These are phyloP conservation scores for Oenanthe javanica DNA, from an alignment of 140 eudicot species.

Conservation along the genomic window DNA sequence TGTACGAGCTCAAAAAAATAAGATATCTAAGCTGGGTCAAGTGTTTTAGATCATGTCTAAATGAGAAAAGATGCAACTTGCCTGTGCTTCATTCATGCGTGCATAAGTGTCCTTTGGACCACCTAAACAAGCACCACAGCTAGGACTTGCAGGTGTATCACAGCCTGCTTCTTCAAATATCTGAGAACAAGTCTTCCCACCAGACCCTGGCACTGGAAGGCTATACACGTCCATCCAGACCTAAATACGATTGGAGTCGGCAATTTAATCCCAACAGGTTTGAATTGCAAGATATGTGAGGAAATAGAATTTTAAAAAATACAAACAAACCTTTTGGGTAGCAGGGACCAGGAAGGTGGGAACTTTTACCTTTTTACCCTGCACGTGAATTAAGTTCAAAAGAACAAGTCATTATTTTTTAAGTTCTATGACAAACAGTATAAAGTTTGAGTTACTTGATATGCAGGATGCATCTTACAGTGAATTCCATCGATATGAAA, in stretches of 20 bases:
- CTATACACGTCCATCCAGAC: constrained; percentile 96
- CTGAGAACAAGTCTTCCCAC: constrained; percentile 97
- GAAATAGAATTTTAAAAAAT: not conserved
- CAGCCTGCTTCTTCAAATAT: constrained; percentile 99
- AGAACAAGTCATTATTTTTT: not conserved
- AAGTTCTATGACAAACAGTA: not conserved
- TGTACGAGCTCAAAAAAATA: too few relatives aligned
- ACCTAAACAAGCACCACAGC: constrained; percentile 97
- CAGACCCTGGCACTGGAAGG: constrained; percentile 95
- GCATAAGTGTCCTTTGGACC: constrained; percentile 98
- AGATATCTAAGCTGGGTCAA: too few relatives aligned
- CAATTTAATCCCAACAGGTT: not conserved
- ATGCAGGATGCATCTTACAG: not conserved
- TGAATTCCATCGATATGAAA: not conserved
- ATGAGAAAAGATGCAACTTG: constrained; percentile 23
- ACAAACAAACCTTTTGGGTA: constrained; percentile 75
- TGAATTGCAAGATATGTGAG: not conserved
- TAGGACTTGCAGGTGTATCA: constrained; percentile 92
- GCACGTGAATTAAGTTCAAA: constrained; percentile 16
- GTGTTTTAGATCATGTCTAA: too few relatives aligned
- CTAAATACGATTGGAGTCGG: constrained; percentile 19
- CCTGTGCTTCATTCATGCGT: constrained; percentile 95
- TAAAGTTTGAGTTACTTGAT: not conserved
- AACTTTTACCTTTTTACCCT: constrained; percentile 95
- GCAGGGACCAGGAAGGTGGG: constrained; percentile 99